A percentile compares a stretch with the other conserved stretches of the same genome.
phyloP scores from a whole-genome alignment of 345 rosid species.

The Brassica cretica region DNA sequence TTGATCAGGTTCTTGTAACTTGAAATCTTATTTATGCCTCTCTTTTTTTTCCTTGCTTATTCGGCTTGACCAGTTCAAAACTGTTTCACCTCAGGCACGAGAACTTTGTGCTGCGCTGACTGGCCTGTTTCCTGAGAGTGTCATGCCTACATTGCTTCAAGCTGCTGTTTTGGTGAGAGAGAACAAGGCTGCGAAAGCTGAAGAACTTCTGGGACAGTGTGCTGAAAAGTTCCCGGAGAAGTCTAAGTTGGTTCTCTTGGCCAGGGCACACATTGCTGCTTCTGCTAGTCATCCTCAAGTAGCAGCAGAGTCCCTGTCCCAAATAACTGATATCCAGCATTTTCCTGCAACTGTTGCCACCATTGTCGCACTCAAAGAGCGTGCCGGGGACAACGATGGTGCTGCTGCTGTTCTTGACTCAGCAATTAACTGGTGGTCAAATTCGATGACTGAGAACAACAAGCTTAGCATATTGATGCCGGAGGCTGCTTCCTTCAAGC shows the following conservation, averaged over 20 bases:
- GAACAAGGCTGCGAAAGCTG: slow-evolving; percentile 85
- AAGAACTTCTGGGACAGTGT: slow-evolving; percentile 69
- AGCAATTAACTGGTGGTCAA: slow-evolving; percentile 88
- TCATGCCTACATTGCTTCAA: slow-evolving; percentile 71
- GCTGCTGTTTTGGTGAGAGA: slow-evolving; percentile 87
- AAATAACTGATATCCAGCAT: slow-evolving; percentile 80
- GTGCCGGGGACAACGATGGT: slow-evolving; percentile 80
- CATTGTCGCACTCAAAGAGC: slow-evolving; percentile 85
- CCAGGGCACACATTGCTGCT: slow-evolving; percentile 94
- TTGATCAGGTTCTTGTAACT: slow-evolving; percentile 69
- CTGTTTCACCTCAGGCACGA: slow-evolving; percentile 62
- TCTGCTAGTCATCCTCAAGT: slow-evolving; percentile 76
- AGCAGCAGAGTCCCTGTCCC: slow-evolving; percentile 80
- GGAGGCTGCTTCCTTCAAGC: slow-evolving; percentile 92
- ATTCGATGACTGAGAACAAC: slow-evolving; percentile 78
- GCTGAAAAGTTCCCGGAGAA: slow-evolving; percentile 71
- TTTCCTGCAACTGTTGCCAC: slow-evolving; percentile 93
- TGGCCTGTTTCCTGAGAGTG: slow-evolving; percentile 62
- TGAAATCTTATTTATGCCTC: background rate
- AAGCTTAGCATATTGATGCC: slow-evolving; percentile 71
- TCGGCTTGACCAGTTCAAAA: slow-evolving; percentile 8
- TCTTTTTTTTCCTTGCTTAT: background rate
- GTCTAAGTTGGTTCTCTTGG: slow-evolving; percentile 66
- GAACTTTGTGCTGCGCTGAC: slow-evolving; percentile 71
- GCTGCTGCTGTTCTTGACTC: slow-evolving; percentile 74